phyloP scores from a whole-genome alignment of 2,329 filamentous ascomycete genomes.

The Neocucurbitaria cava region DNA sequence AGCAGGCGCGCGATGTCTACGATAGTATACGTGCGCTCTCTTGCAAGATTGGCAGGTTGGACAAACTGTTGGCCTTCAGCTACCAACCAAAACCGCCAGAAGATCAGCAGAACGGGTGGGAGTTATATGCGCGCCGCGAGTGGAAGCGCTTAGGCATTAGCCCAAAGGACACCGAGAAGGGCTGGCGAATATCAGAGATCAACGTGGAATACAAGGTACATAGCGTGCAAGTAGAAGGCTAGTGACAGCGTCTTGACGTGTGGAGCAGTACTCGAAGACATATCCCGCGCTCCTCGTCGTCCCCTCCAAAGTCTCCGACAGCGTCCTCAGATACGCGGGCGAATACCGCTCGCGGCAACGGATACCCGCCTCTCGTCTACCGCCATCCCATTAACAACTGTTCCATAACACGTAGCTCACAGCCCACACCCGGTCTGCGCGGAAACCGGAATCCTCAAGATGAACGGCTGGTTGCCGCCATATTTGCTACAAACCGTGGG shows the following conservation, averaged over 20 bases:
- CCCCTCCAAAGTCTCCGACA: slow-evolving; percentile 91
- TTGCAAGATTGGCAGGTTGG: slow-evolving; percentile 80
- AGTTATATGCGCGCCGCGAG: slow-evolving; percentile 82
- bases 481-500: slow-evolving; percentile 73
- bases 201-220: slow-evolving; percentile 80
- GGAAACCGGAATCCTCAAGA: slow-evolving; percentile 94
- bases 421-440: slow-evolving; percentile 85
- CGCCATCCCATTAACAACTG: slow-evolving; percentile 97
- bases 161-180: slow-evolving; percentile 75
- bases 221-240: background rate
- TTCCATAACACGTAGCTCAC: slow-evolving; percentile 92
- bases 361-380: slow-evolving; percentile 89
- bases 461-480: slow-evolving; percentile 89
- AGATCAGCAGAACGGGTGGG: slow-evolving; percentile 78
- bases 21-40: slow-evolving; percentile 83
- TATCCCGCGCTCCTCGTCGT: slow-evolving; percentile 88
- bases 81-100: slow-evolving; percentile 80
- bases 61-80: slow-evolving; percentile 89
- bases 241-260: slow-evolving; percentile 17
- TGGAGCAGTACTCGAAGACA: slow-evolving; percentile 77
- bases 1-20: slow-evolving; percentile 80
- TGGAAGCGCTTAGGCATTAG: slow-evolving; percentile 88
- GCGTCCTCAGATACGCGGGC: slow-evolving; percentile 90
- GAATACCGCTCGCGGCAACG: slow-evolving; percentile 87
- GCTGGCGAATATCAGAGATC: slow-evolving; percentile 90